A percentile compares a stretch with the other conserved stretches of the same genome.
phyloP scores from a whole-genome alignment of 192 early-diverging fungal genomes.

The Dimargaris cristalligena region DNA sequence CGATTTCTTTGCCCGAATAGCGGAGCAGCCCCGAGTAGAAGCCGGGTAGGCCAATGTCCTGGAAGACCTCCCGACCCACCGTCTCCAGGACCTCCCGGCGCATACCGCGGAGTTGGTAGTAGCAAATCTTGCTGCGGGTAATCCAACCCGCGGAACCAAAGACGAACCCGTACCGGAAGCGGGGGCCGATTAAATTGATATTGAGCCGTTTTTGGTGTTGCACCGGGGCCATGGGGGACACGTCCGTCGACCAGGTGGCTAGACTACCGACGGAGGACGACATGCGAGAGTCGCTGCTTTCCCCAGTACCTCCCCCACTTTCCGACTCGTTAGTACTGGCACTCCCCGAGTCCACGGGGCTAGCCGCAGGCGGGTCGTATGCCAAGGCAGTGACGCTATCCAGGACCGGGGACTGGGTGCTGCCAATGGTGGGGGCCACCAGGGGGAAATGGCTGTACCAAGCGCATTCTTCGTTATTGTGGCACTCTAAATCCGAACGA shows the following conservation, averaged over 20 bases:
- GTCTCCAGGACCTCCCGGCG: not conserved
- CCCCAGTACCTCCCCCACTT: too few species aligned
- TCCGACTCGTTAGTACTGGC: too few species aligned
- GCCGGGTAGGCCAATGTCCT: constrained; percentile 19
- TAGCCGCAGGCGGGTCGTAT: too few species aligned
- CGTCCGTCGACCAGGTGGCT: too few species aligned
- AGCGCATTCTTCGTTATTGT: constrained; percentile 16
- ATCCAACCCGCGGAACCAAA: not conserved
- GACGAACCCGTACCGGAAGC: not conserved
- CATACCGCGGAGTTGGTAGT: constrained; percentile 9
- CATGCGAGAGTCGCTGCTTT: too few species aligned
- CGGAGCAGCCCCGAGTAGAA: constrained; percentile 32
- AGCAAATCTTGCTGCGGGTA: not conserved
- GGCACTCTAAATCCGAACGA: constrained; percentile 25
- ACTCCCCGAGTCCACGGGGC: too few species aligned
- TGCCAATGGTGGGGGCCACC: not conserved
- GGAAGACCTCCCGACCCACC: constrained; percentile 5
- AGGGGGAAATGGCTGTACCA: not conserved
- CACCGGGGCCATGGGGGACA: too few species aligned
- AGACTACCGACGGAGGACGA: too few species aligned
- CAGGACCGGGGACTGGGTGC: too few species aligned
- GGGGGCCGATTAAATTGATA: constrained; percentile 1
- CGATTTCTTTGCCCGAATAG: constrained; percentile 32
- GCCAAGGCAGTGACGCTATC: too few species aligned
- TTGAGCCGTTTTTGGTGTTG: not conserved